Conservation (phyloP, 2,329 filamentous ascomycete species). For the Beauveria sp. region DNA sequence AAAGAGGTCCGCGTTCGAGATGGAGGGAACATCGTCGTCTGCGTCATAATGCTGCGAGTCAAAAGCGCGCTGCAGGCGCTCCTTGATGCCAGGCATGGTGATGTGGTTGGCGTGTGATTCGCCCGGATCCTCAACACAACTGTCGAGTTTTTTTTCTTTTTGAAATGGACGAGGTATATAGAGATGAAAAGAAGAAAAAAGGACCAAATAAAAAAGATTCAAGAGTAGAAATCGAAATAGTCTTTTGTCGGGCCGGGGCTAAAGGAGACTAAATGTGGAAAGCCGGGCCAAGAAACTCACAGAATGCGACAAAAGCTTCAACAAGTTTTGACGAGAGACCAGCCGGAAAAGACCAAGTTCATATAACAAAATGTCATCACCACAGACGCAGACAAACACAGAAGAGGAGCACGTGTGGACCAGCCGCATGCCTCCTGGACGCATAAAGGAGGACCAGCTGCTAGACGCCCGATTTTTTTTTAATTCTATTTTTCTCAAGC, state of each 20-base stretch:
- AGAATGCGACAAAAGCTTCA: neutral
- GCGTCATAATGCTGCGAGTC: slow-evolving; percentile 21
- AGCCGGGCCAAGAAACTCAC: neutral
- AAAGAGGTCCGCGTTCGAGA: slow-evolving; percentile 30
- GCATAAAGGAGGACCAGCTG: neutral
- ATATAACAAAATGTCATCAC: neutral
- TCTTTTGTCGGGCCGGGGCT: neutral
- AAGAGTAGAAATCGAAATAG: neutral
- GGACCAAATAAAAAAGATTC: neutral
- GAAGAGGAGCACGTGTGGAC: slow-evolving; percentile 10
- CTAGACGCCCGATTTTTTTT: neutral
- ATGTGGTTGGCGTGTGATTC: neutral
- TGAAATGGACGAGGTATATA: neutral
- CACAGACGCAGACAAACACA: neutral
- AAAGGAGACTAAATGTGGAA: neutral
- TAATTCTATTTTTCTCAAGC: neutral
- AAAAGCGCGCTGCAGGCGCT: slow-evolving; percentile 16
- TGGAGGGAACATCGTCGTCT: slow-evolving; percentile 27
- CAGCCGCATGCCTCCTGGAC: slow-evolving; percentile 1
- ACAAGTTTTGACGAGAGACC: too few species aligned
- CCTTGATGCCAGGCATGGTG: slow-evolving; percentile 16
- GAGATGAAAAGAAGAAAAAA: neutral
- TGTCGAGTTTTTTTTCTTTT: neutral
- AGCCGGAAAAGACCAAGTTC: neutral
- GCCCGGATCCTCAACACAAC: neutral